These are phyloP conservation scores for Neofusicoccum laricinum DNA, from an alignment of 2,329 filamentous ascomycete species.

Conservation along the genomic window DNA sequence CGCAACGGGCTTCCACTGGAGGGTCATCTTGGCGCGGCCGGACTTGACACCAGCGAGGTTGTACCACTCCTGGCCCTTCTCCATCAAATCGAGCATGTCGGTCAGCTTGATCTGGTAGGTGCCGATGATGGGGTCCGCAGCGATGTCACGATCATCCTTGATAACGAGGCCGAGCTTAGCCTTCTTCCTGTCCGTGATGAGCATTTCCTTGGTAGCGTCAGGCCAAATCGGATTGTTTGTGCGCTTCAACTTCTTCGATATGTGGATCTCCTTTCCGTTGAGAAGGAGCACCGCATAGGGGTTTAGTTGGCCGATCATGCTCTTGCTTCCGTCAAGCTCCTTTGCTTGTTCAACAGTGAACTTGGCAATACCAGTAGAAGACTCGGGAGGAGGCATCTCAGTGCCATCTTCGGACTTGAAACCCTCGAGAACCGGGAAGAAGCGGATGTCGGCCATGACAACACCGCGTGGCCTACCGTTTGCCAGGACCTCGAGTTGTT, in stretches of 20 bases:
- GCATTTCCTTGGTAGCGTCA: constrained; percentile 85
- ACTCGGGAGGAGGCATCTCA: constrained; percentile 76
- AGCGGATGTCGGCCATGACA: constrained; percentile 78
- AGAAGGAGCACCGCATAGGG: constrained; percentile 86
- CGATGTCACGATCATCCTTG: constrained; percentile 90
- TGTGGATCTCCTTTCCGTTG: constrained; percentile 87
- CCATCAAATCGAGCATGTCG: constrained; percentile 86
- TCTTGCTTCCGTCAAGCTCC: constrained; percentile 89
- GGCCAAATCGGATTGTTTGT: constrained; percentile 98
- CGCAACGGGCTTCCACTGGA: constrained; percentile 94
- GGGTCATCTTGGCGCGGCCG: constrained; percentile 83
- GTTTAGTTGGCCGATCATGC: constrained; percentile 83
- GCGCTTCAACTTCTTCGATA: constrained; percentile 88
- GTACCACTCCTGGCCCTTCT: constrained; percentile 95
- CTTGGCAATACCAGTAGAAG: constrained; percentile 88
- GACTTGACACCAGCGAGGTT: constrained; percentile 76
- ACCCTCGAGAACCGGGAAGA: constrained; percentile 87
- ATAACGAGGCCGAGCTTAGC: constrained; percentile 88
- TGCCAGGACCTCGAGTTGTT: constrained; percentile 77
- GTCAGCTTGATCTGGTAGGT: constrained; percentile 94
- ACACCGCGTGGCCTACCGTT: constrained; percentile 82
- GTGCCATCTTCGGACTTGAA: constrained; percentile 72
- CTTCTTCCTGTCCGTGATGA: constrained; percentile 89
- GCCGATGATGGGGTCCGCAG: constrained; percentile 78
- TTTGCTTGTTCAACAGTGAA: constrained; percentile 96